Conservation (phyloP, 1,284 basidiomycete species). For the Apiotrichum sp. region DNA sequence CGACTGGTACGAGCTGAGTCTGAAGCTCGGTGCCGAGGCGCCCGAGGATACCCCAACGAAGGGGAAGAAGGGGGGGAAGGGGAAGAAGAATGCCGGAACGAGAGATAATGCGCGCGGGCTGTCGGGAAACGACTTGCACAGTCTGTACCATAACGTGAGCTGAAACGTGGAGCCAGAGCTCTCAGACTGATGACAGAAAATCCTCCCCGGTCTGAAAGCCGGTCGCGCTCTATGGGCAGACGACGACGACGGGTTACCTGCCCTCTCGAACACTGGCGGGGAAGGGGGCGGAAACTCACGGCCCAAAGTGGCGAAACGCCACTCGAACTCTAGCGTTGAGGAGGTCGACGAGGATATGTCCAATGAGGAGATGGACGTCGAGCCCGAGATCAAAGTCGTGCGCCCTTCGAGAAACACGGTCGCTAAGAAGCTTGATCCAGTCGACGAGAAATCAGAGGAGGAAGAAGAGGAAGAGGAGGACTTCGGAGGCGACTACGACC, state of each 20-base stretch:
- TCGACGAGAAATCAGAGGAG: too few species aligned
- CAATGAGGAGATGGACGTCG: too few species aligned
- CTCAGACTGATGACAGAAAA: conserved; percentile 15
- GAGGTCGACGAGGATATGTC: too few species aligned
- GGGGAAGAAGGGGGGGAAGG: background rate
- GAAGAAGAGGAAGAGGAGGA: too few species aligned
- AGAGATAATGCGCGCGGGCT: conserved; percentile 1
- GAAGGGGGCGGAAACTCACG: background rate
- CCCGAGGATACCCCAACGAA: background rate
- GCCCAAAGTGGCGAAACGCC: background rate
- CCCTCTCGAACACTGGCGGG: background rate
- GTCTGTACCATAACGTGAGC: conserved; percentile 32
- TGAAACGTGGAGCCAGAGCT: too few species aligned
- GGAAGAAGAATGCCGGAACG: background rate
- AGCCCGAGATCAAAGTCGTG: too few species aligned
- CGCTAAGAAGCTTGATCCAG: too few species aligned
- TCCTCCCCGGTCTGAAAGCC: conserved; percentile 25
- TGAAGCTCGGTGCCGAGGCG: conserved; percentile 2
- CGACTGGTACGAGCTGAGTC: conserved; percentile 31
- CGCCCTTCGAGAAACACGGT: too few species aligned
- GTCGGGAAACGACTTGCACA: conserved; percentile 24
- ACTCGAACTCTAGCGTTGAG: too few species aligned
- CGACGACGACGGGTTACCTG: background rate
- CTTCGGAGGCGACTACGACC: too few species aligned
- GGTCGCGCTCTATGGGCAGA: conserved; percentile 24